Evolutionary conservation across 1,284 basidiomycete species (phyloP), one percentile per base, ranked within the genome.

Genomic region (Cutaneotrichosporon sp.): DNA sequence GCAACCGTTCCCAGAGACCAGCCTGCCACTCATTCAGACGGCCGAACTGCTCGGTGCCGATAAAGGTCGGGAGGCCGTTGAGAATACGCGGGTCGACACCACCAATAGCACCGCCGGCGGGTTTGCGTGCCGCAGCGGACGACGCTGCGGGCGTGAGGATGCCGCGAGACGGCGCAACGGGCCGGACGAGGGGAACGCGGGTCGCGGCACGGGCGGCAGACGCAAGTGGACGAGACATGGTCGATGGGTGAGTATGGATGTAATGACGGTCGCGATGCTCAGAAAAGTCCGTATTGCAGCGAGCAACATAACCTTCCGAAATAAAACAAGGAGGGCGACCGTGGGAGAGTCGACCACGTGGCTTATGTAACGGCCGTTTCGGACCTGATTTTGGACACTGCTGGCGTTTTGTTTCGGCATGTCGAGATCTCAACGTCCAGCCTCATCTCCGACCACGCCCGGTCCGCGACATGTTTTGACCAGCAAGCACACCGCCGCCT

Each of bases 1-100:
- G 66, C 45, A 75, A 53, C 35, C 71, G 55, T 33, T 60, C 61
- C 74, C 74, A 75, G 8, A 74, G 61, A 1, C 71, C 71, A 4
- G 59, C 55, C 58, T 74, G 70, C 69, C 69, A 75, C 53, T 68
- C 66, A 38, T 63, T 61, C 25, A 74, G 38, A 25, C 62, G 63
- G 22, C 62, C 63, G 27, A 74, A 62, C 41, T 70, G 64, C 44
- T 56, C 47, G 26, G 64, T 60, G 2, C 60, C 60, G 48, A 74
- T 49, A 52, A 74, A 72, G 27, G 27, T 22, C 19, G 42, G 42
- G 10, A 44, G 27, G 1, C 60, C 65, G n/a, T 61, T 48, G 9
- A 69, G 39, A 25, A 73, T 54, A 35, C 67, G 65, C 9, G 60
- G 55, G 58, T 73, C 67, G 45, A 73, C 61, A n/a, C 58, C 58